A percentile compares a stretch with the other conserved stretches of the same genome.
phyloP scores from a whole-genome alignment of 2,329 filamentous ascomycete species.

The Colletotrichum gloeosporioides region DNA sequence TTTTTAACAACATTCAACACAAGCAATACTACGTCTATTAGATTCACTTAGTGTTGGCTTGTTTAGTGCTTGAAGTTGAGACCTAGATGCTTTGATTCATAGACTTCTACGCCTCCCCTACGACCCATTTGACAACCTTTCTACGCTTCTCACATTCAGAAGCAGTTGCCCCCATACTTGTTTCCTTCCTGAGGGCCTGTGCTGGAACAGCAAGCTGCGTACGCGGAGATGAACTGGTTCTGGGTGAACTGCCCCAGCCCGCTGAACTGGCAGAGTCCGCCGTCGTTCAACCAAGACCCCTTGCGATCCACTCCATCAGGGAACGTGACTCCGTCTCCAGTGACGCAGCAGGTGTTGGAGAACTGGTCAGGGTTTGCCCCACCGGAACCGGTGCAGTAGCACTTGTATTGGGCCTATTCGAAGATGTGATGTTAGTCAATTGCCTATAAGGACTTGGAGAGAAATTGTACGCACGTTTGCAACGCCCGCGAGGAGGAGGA shows the following conservation, averaged over 20 bases:
- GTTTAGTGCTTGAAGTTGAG: neutral
- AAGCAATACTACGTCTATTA: too few relatives aligned
- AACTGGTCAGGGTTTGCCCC: neutral
- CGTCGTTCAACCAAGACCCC: neutral
- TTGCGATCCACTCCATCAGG: neutral
- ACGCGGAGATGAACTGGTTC: neutral
- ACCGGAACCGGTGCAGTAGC: neutral
- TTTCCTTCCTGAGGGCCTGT: neutral
- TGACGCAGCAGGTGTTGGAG: neutral
- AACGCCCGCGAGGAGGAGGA: neutral
- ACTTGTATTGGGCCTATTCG: neutral
- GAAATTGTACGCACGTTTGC: neutral
- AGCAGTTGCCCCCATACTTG: neutral
- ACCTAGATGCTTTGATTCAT: neutral
- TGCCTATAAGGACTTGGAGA: neutral
- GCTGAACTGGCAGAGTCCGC: neutral
- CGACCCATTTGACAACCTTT: rapidly evolving
- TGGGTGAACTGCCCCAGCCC: neutral
- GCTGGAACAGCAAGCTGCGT: neutral
- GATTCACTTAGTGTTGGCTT: neutral
- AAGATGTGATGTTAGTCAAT: rapidly evolving
- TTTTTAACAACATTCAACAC: neutral
- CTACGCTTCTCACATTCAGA: neutral
- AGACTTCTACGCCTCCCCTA: rapidly evolving
- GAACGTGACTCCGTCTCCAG: neutral